Conservation (phyloP, 345 rosid genomes). For the Hibiscus mutabilis region DNA sequence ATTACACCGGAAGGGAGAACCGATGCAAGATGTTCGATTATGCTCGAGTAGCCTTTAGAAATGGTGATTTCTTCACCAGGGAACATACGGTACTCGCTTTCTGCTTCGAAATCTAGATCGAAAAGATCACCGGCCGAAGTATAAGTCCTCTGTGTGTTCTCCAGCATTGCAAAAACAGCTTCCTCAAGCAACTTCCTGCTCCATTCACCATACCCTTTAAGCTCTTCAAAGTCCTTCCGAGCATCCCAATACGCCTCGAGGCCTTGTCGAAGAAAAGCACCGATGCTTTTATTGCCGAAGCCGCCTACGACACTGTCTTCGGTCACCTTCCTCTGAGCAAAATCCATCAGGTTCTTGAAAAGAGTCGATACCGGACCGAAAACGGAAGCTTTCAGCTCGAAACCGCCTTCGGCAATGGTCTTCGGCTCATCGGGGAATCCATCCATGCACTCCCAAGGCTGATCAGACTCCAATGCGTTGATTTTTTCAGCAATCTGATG, state of each 20-base stretch:
- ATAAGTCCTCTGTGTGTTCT: constrained; percentile 73
- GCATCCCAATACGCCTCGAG: constrained; percentile 52
- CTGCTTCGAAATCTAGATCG: constrained; percentile 66
- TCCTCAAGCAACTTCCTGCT: constrained; percentile 50
- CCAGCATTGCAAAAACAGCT: constrained; percentile 62
- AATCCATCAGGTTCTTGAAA: constrained; percentile 74
- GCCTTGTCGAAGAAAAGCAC: constrained; percentile 52
- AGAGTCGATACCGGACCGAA: constrained; percentile 47
- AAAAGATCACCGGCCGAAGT: constrained; percentile 81
- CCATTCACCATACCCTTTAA: constrained; percentile 39
- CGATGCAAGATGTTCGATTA: constrained; percentile 55
- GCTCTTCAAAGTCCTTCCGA: constrained; percentile 19
- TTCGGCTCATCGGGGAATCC: constrained; percentile 43
- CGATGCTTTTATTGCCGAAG: constrained; percentile 38
- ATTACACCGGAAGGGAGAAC: constrained; percentile 64
- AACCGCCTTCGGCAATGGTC: constrained; percentile 75
- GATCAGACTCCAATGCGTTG: constrained; percentile 56
- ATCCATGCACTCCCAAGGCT: constrained; percentile 98
- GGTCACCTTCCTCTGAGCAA: constrained; percentile 50
- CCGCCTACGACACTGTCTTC: constrained; percentile 12
- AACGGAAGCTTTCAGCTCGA: constrained; percentile 36
- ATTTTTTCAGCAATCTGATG: constrained; percentile 60
- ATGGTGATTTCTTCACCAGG: constrained; percentile 96
- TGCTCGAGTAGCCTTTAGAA: constrained; percentile 74
- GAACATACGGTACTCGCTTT: constrained; percentile 83